These are phyloP conservation scores for Debaryomyces udenii DNA, from an alignment of 1,139 yeast genomes.

Conservation along the genomic window DNA sequence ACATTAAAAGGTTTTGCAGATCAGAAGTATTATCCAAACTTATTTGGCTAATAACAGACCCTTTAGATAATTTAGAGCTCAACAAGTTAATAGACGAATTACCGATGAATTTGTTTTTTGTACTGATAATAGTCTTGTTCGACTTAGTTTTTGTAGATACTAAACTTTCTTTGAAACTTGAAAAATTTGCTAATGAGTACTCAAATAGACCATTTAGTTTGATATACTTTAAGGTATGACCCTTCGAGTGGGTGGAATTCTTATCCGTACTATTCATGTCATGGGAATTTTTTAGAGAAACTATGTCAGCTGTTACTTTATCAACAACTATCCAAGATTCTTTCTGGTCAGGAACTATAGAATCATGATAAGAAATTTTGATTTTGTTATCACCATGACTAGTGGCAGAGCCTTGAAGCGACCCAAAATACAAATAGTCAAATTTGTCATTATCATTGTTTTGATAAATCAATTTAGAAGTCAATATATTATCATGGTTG, in stretches of 20 bases:
- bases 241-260: constrained; percentile 16
- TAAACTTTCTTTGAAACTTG: constrained; percentile 41
- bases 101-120: constrained; percentile 53
- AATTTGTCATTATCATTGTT: constrained; percentile 80
- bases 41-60: constrained; percentile 43
- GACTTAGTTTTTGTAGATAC: constrained; percentile 31
- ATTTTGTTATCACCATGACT: constrained; percentile 52
- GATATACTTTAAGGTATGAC: constrained; percentile 29
- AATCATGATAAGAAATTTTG: constrained; percentile 42
- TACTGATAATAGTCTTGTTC: constrained; percentile 32
- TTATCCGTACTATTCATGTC: constrained; percentile 33
- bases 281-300: constrained; percentile 49
- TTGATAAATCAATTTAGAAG: constrained; percentile 60
- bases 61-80: constrained; percentile 51
- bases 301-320: constrained; percentile 59
- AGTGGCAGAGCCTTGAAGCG: constrained; percentile 52
- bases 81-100: constrained; percentile 69
- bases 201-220: constrained; percentile 78
- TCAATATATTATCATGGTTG: constrained; percentile 47
- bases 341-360: constrained; percentile 29
- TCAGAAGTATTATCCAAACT: constrained; percentile 29
- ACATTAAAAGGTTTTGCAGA: constrained; percentile 31
- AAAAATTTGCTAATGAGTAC: constrained; percentile 71
- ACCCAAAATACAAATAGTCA: constrained; percentile 76
- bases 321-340: constrained; percentile 70